Conservation (phyloP, 2,329 filamentous ascomycete species). For the Chaetomiaceae sp. region DNA sequence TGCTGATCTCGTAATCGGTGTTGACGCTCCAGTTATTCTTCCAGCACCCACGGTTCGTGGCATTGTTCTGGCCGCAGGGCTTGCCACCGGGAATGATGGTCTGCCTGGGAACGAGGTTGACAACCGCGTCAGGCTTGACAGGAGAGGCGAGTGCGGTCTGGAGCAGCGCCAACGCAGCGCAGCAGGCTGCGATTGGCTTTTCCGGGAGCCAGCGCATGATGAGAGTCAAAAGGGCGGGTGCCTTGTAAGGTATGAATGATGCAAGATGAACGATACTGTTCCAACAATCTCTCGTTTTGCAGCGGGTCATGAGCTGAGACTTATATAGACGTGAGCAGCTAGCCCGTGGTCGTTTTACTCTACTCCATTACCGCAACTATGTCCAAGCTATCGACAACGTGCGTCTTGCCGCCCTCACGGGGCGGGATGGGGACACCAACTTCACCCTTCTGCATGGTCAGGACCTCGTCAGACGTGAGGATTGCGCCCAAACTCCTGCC, state of each 20-base stretch:
- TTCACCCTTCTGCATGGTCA: too few species aligned
- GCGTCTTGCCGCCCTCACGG: neutral
- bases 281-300: too few species aligned
- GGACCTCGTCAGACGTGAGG: neutral
- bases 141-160: slow-evolving; percentile 1
- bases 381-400: neutral
- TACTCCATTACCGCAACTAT: neutral
- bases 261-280: neutral
- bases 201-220: neutral
- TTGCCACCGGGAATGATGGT: slow-evolving; percentile 26
- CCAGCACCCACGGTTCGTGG: slow-evolving; percentile 33
- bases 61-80: slow-evolving; percentile 30
- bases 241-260: neutral
- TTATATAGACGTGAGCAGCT: neutral
- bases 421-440: neutral
- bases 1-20: slow-evolving; percentile 30
- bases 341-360: neutral
- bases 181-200: slow-evolving; percentile 5
- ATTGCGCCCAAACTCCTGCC: neutral
- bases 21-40: slow-evolving; percentile 31
- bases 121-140: slow-evolving; percentile 11
- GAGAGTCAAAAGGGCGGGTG: neutral
- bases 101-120: slow-evolving; percentile 21
- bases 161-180: slow-evolving; percentile 8
- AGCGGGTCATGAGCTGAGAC: too few species aligned